phyloP scores from a whole-genome alignment of 2,329 filamentous ascomycete genomes.

The Colletotrichum graminicola region DNA sequence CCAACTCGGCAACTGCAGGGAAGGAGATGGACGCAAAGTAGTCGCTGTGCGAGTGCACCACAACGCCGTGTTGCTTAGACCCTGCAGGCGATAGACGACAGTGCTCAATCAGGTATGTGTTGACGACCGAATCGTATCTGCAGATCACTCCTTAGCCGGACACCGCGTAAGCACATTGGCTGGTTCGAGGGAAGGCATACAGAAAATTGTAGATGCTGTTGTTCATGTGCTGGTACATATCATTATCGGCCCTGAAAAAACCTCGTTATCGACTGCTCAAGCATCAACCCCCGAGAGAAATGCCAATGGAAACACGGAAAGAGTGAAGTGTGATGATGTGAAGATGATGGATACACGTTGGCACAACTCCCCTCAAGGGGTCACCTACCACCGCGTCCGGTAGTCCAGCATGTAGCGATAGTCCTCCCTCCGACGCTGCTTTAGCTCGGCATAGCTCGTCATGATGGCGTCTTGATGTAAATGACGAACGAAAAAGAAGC shows the following conservation, averaged over 20 bases:
- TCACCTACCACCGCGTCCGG: conserved; percentile 81
- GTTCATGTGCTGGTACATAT: conserved; percentile 96
- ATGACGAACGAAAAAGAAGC: conserved; percentile 9
- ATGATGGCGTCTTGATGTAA: conserved; percentile 17
- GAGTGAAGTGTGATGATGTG: conserved; percentile 34
- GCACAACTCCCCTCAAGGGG: background rate
- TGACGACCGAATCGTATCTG: conserved; percentile 90
- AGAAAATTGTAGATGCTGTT: conserved; percentile 89
- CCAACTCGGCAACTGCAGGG: conserved; percentile 84
- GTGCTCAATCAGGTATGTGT: conserved; percentile 85
- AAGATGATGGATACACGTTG: conserved; percentile 16
- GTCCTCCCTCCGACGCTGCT: conserved; percentile 74
- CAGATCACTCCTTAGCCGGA: conserved; percentile 16
- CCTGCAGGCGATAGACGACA: conserved; percentile 79
- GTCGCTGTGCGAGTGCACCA: conserved; percentile 87
- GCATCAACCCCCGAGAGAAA: conserved; percentile 22
- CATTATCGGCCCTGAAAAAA: conserved; percentile 83
- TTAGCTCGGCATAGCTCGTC: conserved; percentile 55
- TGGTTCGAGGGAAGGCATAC: conserved; percentile 53
- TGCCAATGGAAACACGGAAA: conserved; percentile 1
- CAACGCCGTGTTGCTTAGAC: conserved; percentile 81
- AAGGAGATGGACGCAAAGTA: conserved; percentile 87
- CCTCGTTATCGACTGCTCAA: conserved; percentile 33
- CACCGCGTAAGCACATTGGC: conserved; percentile 8
- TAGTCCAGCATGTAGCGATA: conserved; percentile 86